These are phyloP conservation scores for Fusarium keratoplasticum DNA, from an alignment of 2,329 filamentous ascomycete species.

Conservation along the genomic window DNA sequence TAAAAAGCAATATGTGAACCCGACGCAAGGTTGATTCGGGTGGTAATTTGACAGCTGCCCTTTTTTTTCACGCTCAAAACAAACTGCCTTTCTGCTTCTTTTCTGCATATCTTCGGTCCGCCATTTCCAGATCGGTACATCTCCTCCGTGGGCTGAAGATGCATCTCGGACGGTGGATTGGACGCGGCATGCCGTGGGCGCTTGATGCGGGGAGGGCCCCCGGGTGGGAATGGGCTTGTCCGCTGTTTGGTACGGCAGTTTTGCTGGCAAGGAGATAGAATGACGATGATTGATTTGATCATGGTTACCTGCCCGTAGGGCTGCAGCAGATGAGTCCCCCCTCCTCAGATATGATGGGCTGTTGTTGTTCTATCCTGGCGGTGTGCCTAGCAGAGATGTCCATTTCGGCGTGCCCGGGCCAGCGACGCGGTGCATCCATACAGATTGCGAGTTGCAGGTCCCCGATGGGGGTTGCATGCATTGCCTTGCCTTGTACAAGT, in stretches of 20 bases:
- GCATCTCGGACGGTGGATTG: background rate
- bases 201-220: conserved; percentile 7
- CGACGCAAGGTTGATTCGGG: conserved; percentile 8
- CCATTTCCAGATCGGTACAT: conserved; percentile 36
- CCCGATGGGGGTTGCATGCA: conserved; percentile 17
- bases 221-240: background rate
- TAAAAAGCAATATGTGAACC: background rate
- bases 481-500: background rate
- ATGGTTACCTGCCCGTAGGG: conserved; percentile 31
- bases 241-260: conserved; percentile 24
- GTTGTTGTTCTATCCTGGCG: conserved; percentile 32
- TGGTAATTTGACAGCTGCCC: conserved; percentile 12
- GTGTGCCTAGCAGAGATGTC: conserved; percentile 38
- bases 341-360: conserved; percentile 15
- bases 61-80: background rate
- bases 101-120: conserved; percentile 18
- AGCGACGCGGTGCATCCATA: conserved; percentile 17
- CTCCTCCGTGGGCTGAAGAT: conserved; percentile 32
- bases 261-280: background rate
- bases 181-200: conserved; percentile 1
- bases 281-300: background rate
- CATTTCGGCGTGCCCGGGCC: conserved; percentile 39
- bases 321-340: conserved; percentile 29
- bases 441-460: conserved; percentile 25
- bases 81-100: background rate